Base-by-base conservation (phyloP, 2,329 filamentous ascomycete genomes). In the Botrytis fragariae region DNA sequence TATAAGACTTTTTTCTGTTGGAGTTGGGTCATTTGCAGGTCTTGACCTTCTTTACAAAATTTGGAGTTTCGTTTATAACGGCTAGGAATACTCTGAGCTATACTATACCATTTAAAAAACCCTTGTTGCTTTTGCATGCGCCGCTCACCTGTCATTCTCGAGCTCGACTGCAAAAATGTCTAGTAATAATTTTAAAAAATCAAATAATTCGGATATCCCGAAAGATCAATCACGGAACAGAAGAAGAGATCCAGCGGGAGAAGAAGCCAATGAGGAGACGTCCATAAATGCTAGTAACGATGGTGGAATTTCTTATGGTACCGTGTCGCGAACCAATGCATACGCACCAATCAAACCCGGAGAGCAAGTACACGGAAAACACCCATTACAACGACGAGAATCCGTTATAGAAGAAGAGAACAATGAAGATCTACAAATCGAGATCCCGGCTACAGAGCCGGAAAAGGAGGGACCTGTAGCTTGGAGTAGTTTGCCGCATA, bases 401-500 rank as follows among this genome's bases (percentile, higher is more conserved):
- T 78, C 77, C 0, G 75, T 77, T 48, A 77, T 78, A 35, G 74
- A 76, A 72, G 77, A 78, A 62, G 78, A 80, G 68, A 70, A 70
- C 39, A 78, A 78, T 71, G 77, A 80, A 54, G 74, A 76, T n/a
- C 54, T 79, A 22, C 77, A 79, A 61, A 75, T 79, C 18, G 77
- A 80, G 12, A 69, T 76, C 16, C 74, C 75, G 8, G 4, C 72
- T 61, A 74, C 29, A 29, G 60, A 72, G 22, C 57, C 76, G 69
- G 76, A 78, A 64, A 76, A 79, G 72, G 73, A 77, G 20, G 74
- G 75, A 6, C 74, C 86, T 0, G 87, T 92, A 35, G 87, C 90
- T 74, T 96, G 93, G 93, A 84, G 83, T 48, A 90, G 92, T n/a
- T 84, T 97, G 1, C 94, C 94, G 0, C 87, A 88, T 72, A 97